Percentiles rank a stretch among this genome's conserved stretches.
Evolutionary conservation across 208 protist genomes (phyloP).

Genomic region (Trypanosoma boissoni): DNA sequence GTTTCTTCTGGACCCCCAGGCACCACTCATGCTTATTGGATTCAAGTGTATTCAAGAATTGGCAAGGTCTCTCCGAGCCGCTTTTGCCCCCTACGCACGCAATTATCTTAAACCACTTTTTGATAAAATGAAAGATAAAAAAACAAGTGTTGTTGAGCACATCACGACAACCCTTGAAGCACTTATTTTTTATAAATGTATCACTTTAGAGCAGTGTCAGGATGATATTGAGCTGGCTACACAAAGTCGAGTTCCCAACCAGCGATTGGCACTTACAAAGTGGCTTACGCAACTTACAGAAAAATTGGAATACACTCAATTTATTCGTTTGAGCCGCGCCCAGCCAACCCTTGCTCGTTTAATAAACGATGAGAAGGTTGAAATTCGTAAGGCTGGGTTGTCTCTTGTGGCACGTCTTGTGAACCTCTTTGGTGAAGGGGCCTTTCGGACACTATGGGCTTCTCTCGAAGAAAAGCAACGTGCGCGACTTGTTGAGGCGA

Average conservation of each 20-base stretch:
- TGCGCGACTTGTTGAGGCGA: conserved; percentile 29
- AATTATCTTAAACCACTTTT: conserved; percentile 57
- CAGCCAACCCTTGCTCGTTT: conserved; percentile 55
- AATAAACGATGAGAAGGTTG: conserved; percentile 82
- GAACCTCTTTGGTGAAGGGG: conserved; percentile 44
- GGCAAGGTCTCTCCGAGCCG: conserved; percentile 49
- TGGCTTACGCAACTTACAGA: conserved; percentile 68
- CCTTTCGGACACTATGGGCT: conserved; percentile 42
- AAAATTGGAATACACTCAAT: conserved; percentile 42
- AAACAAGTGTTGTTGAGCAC: conserved; percentile 78
- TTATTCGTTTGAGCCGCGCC: conserved; percentile 36
- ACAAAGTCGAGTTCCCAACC: conserved; percentile 79
- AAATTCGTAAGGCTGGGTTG: conserved; percentile 66
- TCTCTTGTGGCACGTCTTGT: conserved; percentile 59
- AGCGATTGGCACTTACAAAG: conserved; percentile 58
- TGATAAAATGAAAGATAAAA: conserved; percentile 92
- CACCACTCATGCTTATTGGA: conserved; percentile 78
- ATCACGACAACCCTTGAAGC: conserved; percentile 72
- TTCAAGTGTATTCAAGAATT: conserved; percentile 87
- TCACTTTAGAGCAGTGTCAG: conserved; percentile 79
- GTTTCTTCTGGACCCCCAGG: conserved; percentile 78
- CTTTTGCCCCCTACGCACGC: conserved; percentile 52
- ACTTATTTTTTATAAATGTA: conserved; percentile 70
- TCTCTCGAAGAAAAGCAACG: conserved; percentile 78
- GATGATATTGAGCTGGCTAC: conserved; percentile 75